Base-by-base conservation (phyloP, 2,329 filamentous ascomycete species). In the Talaromyces sp. region DNA sequence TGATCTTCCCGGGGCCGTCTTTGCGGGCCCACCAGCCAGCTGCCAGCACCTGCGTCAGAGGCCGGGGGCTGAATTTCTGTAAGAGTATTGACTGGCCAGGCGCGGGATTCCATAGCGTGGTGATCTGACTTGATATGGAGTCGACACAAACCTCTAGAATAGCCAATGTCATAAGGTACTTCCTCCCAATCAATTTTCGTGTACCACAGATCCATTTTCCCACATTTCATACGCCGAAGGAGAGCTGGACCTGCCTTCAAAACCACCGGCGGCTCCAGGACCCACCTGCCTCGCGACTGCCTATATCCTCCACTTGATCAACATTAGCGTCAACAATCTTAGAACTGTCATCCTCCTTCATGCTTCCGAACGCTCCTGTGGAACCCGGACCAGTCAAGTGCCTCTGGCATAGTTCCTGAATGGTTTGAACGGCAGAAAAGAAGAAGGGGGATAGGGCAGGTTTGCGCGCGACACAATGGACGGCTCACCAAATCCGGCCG, bases 381-480 rank as follows among this genome's bases (percentile, higher is more conserved):
- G 22, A 45, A 45, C 21, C 21, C 6, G 40, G 11, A 17, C 45
- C 33, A 48, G 28, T 48, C n/a, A 35, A 35, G 28, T 35, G 17
- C 45, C 28, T 35, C n/a, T 39, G 48, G 48, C 19, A 22, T 37
- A 15, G 9, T 25, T 13, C 11, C 36, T 48, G 21, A 13, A 50
- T 48, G 54, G 10, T 56, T 37, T 48, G 45, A 50, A 37, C 13
- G n/a, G 35, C 9, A 56, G 22, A 33, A 28, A 37, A 35, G 11
- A 37, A 39, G 43, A 37, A 51, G 43, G 39, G 37, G 45, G 31
- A 35, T 22, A 7, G 48, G 40, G 58, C 22, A 58, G 58, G 37
- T 46, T 40, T 60, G 39, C 19, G 48, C 19, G 48, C 36, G 58
- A 35, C 48, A 60, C 28, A 52, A 60, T 60, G 58, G 51, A 55